A percentile compares a stretch with the other conserved stretches of the same genome.
Evolutionary conservation across 139 green algal genomes (phyloP).

Genomic region (Micromonas commoda): DNA sequence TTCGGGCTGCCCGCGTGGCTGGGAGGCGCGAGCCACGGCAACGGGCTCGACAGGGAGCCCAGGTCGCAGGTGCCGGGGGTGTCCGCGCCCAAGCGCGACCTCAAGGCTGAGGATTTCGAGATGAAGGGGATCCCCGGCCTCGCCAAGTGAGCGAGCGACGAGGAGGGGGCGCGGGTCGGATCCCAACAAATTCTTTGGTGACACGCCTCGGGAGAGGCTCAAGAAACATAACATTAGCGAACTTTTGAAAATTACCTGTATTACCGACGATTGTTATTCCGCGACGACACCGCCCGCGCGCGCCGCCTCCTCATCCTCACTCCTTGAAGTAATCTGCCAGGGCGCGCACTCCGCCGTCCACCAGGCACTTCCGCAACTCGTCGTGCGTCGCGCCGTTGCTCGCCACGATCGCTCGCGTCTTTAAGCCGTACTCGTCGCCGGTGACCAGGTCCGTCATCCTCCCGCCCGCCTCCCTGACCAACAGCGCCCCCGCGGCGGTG

Average conservation of each 20-base stretch:
- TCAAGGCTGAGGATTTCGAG: slow-evolving; percentile 34
- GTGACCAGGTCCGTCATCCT: slow-evolving; percentile 7
- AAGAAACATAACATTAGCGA: neutral
- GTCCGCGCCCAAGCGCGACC: slow-evolving; percentile 25
- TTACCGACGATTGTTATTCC: too few relatives aligned
- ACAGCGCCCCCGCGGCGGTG: slow-evolving; percentile 23
- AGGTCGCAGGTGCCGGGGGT: slow-evolving; percentile 36
- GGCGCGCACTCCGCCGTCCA: neutral
- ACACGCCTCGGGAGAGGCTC: neutral
- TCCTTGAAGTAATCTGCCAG: neutral
- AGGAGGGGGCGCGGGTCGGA: too few relatives aligned
- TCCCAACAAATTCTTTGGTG: neutral
- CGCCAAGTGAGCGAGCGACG: slow-evolving; percentile 27
- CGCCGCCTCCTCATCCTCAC: too few relatives aligned
- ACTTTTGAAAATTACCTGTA: neutral
- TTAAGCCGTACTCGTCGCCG: slow-evolving; percentile 13
- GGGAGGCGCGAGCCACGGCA: slow-evolving; percentile 6
- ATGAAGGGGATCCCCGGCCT: slow-evolving; percentile 40
- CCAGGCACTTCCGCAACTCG: slow-evolving; percentile 1
- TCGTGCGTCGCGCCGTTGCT: slow-evolving; percentile 20
- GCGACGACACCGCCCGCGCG: too few relatives aligned
- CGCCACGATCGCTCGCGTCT: neutral
- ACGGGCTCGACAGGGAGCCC: slow-evolving; percentile 25
- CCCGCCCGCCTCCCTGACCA: slow-evolving; percentile 19
- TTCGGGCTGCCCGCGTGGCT: slow-evolving; percentile 12